Evolutionary conservation across 805 yeast species (phyloP), one percentile per base, ranked within the genome.

Genomic region (Suhomyces xylopsoci): DNA sequence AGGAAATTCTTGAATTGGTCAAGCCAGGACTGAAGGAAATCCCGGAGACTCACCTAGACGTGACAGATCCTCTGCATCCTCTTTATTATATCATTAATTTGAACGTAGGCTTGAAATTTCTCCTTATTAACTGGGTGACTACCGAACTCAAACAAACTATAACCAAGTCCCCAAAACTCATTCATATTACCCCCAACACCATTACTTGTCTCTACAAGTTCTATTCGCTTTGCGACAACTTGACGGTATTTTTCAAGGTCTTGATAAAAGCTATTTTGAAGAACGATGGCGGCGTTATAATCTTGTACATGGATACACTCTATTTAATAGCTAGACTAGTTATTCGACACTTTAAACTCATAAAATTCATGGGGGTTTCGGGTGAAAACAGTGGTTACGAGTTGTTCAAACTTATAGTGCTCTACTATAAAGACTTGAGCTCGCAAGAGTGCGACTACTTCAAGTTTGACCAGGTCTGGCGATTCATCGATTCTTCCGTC

Each of bases 71-170:
- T 3, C 10, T 47, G 30, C 30, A 24, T 24, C 49, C 49, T 22
- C 49, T 47, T 10, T 14, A 32, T 24, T 34, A 47, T 52, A 51
- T 20, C 22, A 36, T 54, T 3, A 48, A 48, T 1, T 58, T 71
- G 17, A 75, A 78, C 19, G 70, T 74, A 12, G 81, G 82, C 14
- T 66, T 77, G 7, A 73, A 73, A 54, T 77, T 76, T 49, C 67
- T 79, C 54, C 61, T 77, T 5, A 72, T 78, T 2, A 81, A 79
- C 57, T 79, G 82, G 82, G 63, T 78, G 44, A 71, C 83, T 3
- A 70, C 70, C 22, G 72, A 69, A 41, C 62, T 80, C 17, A 78
- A 80, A 54, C 53, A 64, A 0, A 64, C 66, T 1, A 65, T 72
- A 1, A 62, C 66, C 2, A 63, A 63, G 14, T 70, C 77, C 0